phyloP scores from a whole-genome alignment of 306 rosid species.

The Cotoneaster glaucophyllus region DNA sequence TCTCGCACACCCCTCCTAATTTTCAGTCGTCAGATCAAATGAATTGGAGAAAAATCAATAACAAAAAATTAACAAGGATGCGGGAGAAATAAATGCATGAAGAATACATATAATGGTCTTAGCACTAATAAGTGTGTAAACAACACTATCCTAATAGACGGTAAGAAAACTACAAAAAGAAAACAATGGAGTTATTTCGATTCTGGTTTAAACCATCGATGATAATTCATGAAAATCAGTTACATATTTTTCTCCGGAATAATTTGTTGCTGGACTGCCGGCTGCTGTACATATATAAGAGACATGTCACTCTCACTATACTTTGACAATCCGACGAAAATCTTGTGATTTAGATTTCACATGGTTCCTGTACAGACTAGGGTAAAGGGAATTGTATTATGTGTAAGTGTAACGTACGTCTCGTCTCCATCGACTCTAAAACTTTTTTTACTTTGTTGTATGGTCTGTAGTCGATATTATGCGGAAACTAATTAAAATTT shows the following conservation, averaged over 20 bases:
- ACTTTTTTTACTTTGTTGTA: not conserved
- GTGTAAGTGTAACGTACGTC: not conserved
- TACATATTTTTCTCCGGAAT: not conserved
- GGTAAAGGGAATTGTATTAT: not conserved
- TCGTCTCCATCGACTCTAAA: not conserved
- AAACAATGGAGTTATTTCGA: not conserved
- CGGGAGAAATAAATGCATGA: too few species aligned
- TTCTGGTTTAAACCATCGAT: constrained; percentile 10
- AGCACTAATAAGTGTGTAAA: too few species aligned
- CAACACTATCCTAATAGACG: too few species aligned
- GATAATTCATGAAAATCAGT: not conserved
- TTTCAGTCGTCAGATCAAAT: too few species aligned
- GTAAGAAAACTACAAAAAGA: not conserved
- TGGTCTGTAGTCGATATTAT: too few species aligned
- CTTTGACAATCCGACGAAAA: not conserved
- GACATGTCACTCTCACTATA: constrained; percentile 16
- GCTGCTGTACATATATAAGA: not conserved
- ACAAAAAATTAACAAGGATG: too few species aligned
- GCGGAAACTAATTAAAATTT: not conserved
- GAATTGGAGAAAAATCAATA: too few species aligned
- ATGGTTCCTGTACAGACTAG: not conserved
- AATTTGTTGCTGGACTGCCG: not conserved
- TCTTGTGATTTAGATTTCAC: constrained; percentile 2
- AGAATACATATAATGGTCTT: too few species aligned
- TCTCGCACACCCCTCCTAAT: too few species aligned